Evolutionary conservation across 116 monocot species (phyloP).

Genomic region (Posidonia oceanica): DNA sequence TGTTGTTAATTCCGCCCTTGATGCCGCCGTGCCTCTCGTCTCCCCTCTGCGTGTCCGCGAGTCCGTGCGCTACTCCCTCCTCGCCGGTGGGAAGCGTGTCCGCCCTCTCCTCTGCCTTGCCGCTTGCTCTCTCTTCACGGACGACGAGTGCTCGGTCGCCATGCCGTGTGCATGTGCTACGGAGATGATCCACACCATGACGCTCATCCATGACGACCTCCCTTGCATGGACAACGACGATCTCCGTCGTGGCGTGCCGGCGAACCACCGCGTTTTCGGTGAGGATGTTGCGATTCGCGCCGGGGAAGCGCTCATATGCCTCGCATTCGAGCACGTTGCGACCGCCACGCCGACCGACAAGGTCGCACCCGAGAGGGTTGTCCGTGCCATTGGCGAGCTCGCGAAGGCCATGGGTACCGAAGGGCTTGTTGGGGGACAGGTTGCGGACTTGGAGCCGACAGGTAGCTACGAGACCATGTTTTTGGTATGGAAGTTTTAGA

Average conservation of each 20-base stretch:
- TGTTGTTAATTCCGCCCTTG: constrained; percentile 20
- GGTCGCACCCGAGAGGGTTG: background rate
- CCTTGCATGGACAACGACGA: constrained; percentile 21
- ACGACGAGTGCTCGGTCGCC: background rate
- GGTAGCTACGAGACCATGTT: background rate
- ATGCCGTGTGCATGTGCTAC: constrained; percentile 9
- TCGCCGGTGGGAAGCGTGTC: constrained; percentile 8
- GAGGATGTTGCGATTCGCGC: too few species aligned
- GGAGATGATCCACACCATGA: constrained; percentile 15
- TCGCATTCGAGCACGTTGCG: too few species aligned
- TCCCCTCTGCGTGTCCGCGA: constrained; percentile 11
- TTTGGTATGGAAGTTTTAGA: too few species aligned
- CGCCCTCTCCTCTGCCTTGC: too few species aligned
- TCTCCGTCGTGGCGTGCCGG: constrained; percentile 3
- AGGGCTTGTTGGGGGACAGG: constrained; percentile 13
- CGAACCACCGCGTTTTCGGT: too few species aligned
- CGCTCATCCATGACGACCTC: constrained; percentile 19
- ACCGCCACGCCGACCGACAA: too few species aligned
- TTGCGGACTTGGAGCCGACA: constrained; percentile 8
- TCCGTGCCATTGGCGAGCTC: constrained; percentile 12
- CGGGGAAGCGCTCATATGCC: too few species aligned
- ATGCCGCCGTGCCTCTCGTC: constrained; percentile 7
- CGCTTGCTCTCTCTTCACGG: too few species aligned
- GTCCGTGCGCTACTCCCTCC: constrained; percentile 25
- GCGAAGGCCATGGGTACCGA: constrained; percentile 3